Evolutionary conservation across 495 filamentous ascomycete genomes (phyloP).

Genomic region (Lophium mytilinum): DNA sequence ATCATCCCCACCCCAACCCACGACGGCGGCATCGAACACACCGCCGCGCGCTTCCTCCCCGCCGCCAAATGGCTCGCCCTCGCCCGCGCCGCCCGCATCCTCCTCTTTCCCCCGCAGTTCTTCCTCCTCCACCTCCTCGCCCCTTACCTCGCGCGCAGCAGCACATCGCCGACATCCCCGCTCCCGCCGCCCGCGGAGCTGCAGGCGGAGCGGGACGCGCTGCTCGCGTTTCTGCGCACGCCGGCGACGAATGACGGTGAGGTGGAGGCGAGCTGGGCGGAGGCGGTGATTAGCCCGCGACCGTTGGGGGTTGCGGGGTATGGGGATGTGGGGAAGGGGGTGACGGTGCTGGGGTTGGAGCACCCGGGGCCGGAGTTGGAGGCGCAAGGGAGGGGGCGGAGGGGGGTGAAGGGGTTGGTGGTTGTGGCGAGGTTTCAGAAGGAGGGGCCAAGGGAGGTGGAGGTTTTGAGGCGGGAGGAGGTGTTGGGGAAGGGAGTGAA

Average conservation of each 20-base stretch:
- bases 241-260: constrained; percentile 26
- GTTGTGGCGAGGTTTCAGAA: constrained; percentile 56
- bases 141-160: constrained; percentile 44
- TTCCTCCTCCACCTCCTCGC: constrained; percentile 64
- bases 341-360: constrained; percentile 58
- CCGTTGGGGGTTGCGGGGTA: constrained; percentile 48
- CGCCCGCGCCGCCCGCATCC: constrained; percentile 55
- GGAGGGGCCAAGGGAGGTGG: constrained; percentile 35
- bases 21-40: constrained; percentile 82
- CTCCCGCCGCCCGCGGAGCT: constrained; percentile 37
- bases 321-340: constrained; percentile 41
- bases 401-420: constrained; percentile 65
- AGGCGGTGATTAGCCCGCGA: constrained; percentile 67
- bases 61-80: constrained; percentile 59
- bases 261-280: constrained; percentile 57
- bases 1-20: constrained; percentile 55
- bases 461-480: constrained; percentile 31
- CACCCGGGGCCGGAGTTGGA: constrained; percentile 64
- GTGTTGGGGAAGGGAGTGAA: constrained; percentile 19
- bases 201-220: constrained; percentile 44
- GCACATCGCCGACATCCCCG: constrained; percentile 20
- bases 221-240: constrained; percentile 48
- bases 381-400: constrained; percentile 41
- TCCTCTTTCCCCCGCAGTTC: constrained; percentile 86
- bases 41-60: constrained; percentile 67